Evolutionary conservation across 352 stramenopile species (phyloP).

Genomic region (Pythium utonaiense): DNA sequence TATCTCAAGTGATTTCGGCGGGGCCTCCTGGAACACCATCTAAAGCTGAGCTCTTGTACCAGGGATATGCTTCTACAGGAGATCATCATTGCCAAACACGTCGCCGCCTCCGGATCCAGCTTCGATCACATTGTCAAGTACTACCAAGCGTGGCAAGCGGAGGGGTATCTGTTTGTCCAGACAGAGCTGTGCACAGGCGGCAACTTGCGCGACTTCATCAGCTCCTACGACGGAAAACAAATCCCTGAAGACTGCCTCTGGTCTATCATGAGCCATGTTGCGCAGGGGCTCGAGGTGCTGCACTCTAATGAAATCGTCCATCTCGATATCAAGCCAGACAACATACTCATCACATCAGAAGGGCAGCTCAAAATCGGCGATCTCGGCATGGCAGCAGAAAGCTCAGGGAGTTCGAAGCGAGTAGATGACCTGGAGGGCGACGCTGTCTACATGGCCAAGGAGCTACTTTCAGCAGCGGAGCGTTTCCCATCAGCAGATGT

Average conservation of each 20-base stretch:
- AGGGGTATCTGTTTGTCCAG: slow-evolving; percentile 91
- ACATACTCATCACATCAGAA: slow-evolving; percentile 87
- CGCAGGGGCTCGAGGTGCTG: slow-evolving; percentile 82
- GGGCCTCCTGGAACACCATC: background rate
- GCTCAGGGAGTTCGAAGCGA: slow-evolving; percentile 27
- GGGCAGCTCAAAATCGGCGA: slow-evolving; percentile 87
- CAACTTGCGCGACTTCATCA: slow-evolving; percentile 78
- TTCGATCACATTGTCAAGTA: slow-evolving; percentile 92
- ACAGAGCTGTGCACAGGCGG: slow-evolving; percentile 91
- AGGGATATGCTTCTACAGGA: slow-evolving; percentile 66
- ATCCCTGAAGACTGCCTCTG: slow-evolving; percentile 66
- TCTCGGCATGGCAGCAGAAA: slow-evolving; percentile 88
- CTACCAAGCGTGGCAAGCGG: slow-evolving; percentile 93
- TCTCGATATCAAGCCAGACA: slow-evolving; percentile 96
- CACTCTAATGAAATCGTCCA: slow-evolving; percentile 91
- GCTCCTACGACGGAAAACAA: slow-evolving; percentile 20
- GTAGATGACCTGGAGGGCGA: slow-evolving; percentile 91
- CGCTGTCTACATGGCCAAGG: slow-evolving; percentile 88
- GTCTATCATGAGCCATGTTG: slow-evolving; percentile 71
- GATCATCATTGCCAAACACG: slow-evolving; percentile 47
- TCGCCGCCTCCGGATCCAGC: slow-evolving; percentile 31
- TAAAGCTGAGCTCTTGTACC: background rate
- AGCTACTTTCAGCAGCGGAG: slow-evolving; percentile 74
- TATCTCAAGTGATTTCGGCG: background rate
- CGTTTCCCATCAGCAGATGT: slow-evolving; percentile 87